Evolutionary conservation across 2,329 filamentous ascomycete species (phyloP), one percentile per base, ranked within the genome.

Genomic region (Fusarium lyarnte): DNA sequence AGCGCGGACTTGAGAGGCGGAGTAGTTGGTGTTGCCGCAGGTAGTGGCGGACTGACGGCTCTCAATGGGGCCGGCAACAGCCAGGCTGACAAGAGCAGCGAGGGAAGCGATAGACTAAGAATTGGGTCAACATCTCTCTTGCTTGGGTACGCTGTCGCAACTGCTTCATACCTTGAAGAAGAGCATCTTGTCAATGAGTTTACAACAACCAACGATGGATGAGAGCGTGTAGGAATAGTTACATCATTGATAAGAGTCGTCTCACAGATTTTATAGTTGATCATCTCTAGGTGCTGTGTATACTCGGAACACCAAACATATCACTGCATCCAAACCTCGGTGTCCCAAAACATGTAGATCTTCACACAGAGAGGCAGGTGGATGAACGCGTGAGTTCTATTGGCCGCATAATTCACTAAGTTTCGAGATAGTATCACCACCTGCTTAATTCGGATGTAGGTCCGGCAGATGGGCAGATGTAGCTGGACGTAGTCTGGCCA

Each of bases 1-100:
- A 4, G 77, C 73, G 25, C 60, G 67, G 46, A 82, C 77, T 21
- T 76, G 75, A 36, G 62, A 38, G 36, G 76, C 73, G 12, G 72
- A 69, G 76, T 82, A 82, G 12, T 63, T 72, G 42, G 66, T 74
- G 52, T 38, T 76, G n/a, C 81, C 81, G 58, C 81, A 82, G 19
- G 58, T 78, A 9, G 79, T 77, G 29, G 73, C 70, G 23, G 72
- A 76, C 23, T 76, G 77, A 11, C 67, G 70, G 17, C 63, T 57
- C 41, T 76, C 74, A 13, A 77, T 63, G 21, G 79, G 79, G 39
- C 75, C 69, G 45, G 79, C 78, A 23, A 74, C 71, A 65, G 63
- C 78, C 27, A 79, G 66, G 64, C 77, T 73, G 35, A 76, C 66
- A 61, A 81, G 74, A 35, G 78, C 71, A 64, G 76, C 67, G 59